phyloP scores from a whole-genome alignment of 306 rosid species.

The Fagus crenata region DNA sequence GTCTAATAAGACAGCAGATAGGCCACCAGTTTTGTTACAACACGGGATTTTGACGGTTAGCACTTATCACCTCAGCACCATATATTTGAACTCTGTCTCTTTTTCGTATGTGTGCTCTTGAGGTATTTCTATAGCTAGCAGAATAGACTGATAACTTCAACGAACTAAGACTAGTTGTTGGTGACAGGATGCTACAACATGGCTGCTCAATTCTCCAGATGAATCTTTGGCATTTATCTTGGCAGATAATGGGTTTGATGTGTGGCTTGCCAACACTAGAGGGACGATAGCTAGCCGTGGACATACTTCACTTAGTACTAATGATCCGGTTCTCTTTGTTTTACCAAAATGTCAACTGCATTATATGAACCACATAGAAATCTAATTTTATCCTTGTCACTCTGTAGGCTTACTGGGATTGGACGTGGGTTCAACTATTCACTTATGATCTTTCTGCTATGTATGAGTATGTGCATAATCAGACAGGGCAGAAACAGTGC shows the following conservation, averaged over 20 bases:
- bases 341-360: too few species aligned
- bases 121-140: too few species aligned
- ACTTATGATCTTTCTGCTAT: constrained; percentile 86
- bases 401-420: constrained; percentile 69
- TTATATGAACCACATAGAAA: neutral
- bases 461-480: constrained; percentile 63
- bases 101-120: too few species aligned
- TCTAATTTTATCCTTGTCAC: neutral
- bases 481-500: constrained; percentile 22
- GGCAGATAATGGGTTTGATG: constrained; percentile 75
- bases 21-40: constrained; percentile 62
- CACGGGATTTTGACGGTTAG: constrained; percentile 71
- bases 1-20: constrained; percentile 34
- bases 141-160: constrained; percentile 7
- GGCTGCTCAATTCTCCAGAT: constrained; percentile 69
- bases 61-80: too few species aligned
- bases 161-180: constrained; percentile 1
- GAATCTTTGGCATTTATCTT: constrained; percentile 62
- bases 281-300: constrained; percentile 67
- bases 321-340: constrained; percentile 37
- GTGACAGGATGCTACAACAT: constrained; percentile 67
- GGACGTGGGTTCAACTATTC: constrained; percentile 96
- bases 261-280: constrained; percentile 75
- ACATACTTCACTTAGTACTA: constrained; percentile 38
- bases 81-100: too few species aligned